phyloP scores from a whole-genome alignment of 1,284 basidiomycete genomes.

The Pyrrhoderma noxium region DNA sequence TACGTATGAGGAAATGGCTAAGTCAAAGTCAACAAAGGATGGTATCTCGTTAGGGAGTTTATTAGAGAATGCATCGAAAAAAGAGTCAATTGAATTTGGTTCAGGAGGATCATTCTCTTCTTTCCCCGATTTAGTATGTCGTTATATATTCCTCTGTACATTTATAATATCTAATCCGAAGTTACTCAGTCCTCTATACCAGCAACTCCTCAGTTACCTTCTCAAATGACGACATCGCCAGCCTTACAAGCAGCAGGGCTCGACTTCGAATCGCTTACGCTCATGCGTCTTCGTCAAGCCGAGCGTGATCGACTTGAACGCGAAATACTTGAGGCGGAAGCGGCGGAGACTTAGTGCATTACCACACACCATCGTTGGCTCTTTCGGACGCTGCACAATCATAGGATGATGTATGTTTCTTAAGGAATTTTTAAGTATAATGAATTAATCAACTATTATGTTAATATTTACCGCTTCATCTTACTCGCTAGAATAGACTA shows the following conservation, averaged over 20 bases:
- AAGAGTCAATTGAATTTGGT: constrained; percentile 15
- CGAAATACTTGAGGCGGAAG: constrained; percentile 55
- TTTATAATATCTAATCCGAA: too few species aligned
- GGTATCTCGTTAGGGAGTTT: neutral
- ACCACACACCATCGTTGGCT: too few species aligned
- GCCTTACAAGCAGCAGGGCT: constrained; percentile 34
- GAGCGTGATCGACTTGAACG: constrained; percentile 69
- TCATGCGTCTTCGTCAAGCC: constrained; percentile 75
- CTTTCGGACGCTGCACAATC: too few species aligned
- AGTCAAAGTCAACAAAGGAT: neutral
- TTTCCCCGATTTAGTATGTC: constrained; percentile 26
- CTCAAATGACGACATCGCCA: constrained; percentile 25
- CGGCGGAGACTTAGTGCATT: constrained; percentile 16
- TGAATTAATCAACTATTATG: too few species aligned
- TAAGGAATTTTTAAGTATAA: too few species aligned
- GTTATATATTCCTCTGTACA: too few species aligned
- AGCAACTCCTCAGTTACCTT: constrained; percentile 36
- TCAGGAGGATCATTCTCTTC: constrained; percentile 35
- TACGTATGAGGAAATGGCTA: neutral
- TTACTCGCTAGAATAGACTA: too few species aligned
- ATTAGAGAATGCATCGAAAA: constrained; percentile 15
- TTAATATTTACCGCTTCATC: too few species aligned
- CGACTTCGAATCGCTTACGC: constrained; percentile 75
- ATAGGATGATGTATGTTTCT: too few species aligned
- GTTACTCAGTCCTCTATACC: constrained; percentile 31